phyloP scores from a whole-genome alignment of 768 basidiomycete species.

The Clavaria fumosa region DNA sequence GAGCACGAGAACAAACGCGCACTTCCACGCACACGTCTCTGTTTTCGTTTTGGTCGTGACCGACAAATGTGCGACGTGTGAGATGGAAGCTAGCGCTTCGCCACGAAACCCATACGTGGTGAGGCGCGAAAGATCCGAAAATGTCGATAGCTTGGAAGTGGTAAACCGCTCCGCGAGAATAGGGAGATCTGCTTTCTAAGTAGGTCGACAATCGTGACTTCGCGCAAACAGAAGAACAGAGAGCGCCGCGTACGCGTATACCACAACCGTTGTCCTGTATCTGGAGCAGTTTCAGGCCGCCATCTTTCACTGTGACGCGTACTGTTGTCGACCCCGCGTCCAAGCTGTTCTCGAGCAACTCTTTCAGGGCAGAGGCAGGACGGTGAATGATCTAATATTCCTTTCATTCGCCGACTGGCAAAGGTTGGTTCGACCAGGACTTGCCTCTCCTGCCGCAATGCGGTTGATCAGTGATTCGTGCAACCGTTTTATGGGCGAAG shows the following conservation, averaged over 20 bases:
- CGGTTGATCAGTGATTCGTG: conserved; percentile 78
- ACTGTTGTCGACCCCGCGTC: conserved; percentile 86
- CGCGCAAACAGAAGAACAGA: not conserved
- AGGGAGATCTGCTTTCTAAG: conserved; percentile 72
- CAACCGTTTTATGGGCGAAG: conserved; percentile 57
- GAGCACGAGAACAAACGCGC: conserved; percentile 18
- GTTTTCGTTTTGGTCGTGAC: conserved; percentile 81
- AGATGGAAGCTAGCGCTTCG: conserved; percentile 92
- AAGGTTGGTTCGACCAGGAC: conserved; percentile 5
- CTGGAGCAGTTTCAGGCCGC: conserved; percentile 86
- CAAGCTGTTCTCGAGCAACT: conserved; percentile 87
- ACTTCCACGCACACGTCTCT: conserved; percentile 90
- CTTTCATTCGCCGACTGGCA: not conserved
- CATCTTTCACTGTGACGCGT: conserved; percentile 82
- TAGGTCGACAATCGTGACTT: not conserved
- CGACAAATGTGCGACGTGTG: conserved; percentile 79
- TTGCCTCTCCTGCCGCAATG: conserved; percentile 71
- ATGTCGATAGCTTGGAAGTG: conserved; percentile 81
- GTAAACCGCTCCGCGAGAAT: conserved; percentile 91
- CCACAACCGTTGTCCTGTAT: conserved; percentile 96
- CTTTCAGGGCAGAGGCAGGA: conserved; percentile 91
- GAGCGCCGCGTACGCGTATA: conserved; percentile 49
- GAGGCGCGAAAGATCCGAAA: conserved; percentile 72
- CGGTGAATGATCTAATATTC: conserved; percentile 63
- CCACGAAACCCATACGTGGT: conserved; percentile 94